Percentiles rank a stretch among this genome's conserved stretches.
phyloP scores from a whole-genome alignment of 768 basidiomycete species.

The Auricularia sp. region DNA sequence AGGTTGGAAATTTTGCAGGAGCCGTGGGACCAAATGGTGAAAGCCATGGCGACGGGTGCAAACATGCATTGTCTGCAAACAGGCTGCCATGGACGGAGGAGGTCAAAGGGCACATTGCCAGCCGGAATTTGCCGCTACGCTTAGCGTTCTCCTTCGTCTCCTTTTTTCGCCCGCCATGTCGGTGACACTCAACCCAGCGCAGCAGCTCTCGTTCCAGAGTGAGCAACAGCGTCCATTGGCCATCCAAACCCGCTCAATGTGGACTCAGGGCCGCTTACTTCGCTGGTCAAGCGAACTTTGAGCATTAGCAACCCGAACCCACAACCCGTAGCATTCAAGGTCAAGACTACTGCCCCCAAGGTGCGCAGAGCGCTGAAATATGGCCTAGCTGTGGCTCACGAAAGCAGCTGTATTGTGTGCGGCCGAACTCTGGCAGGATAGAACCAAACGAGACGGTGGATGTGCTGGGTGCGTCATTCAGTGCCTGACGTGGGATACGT shows the following conservation, averaged over 20 bases:
- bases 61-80: too few relatives aligned
- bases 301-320: conserved; percentile 79
- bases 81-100: not conserved
- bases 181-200: conserved; percentile 10
- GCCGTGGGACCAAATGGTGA: too few relatives aligned
- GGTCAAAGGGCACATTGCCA: not conserved
- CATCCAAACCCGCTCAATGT: not conserved
- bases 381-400: conserved; percentile 8
- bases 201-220: conserved; percentile 12
- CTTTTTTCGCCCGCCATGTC: conserved; percentile 8
- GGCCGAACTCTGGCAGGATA: conserved; percentile 95
- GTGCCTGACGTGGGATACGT: too few relatives aligned
- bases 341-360: conserved; percentile 99
- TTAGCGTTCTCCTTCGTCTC: not conserved
- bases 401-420: conserved; percentile 80
- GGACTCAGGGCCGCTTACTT: conserved; percentile 76
- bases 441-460: conserved; percentile 93
- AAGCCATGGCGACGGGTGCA: too few relatives aligned
- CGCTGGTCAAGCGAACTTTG: conserved; percentile 77
- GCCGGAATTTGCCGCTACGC: not conserved
- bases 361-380: conserved; percentile 26
- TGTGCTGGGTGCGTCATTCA: conserved; percentile 63
- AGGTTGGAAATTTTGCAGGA: too few relatives aligned
- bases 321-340: conserved; percentile 95
- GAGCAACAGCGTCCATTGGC: not conserved